A percentile compares a stretch with the other conserved stretches of the same genome.
phyloP scores from a whole-genome alignment of 2,329 filamentous ascomycete species.

The Ascochyta rabiei region DNA sequence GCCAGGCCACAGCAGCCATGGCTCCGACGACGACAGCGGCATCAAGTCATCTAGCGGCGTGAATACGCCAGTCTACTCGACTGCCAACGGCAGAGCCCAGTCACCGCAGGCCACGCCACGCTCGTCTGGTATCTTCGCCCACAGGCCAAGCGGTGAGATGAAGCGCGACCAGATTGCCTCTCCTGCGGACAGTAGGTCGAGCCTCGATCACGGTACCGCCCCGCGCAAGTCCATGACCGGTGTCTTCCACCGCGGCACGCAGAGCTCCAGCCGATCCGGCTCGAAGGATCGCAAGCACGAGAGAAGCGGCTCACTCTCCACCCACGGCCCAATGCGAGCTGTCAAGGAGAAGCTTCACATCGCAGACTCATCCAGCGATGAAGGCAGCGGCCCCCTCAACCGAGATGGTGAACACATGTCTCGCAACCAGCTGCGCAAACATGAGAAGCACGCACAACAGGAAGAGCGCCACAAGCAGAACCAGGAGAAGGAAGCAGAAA shows the following conservation, averaged over 20 bases:
- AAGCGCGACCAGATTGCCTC: constrained; percentile 38
- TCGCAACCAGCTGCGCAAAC: constrained; percentile 57
- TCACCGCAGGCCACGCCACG: constrained; percentile 36
- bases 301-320: constrained; percentile 34
- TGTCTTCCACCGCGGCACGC: constrained; percentile 46
- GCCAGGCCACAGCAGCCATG: constrained; percentile 40
- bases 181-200: constrained; percentile 39
- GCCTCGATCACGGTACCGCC: constrained; percentile 32
- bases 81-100: constrained; percentile 32
- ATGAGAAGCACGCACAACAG: constrained; percentile 52
- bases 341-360: constrained; percentile 51
- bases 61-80: constrained; percentile 30
- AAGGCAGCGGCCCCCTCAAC: constrained; percentile 51
- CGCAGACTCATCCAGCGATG: constrained; percentile 39
- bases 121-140: constrained; percentile 35
- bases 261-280: constrained; percentile 41
- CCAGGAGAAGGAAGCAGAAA: constrained; percentile 52
- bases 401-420: constrained; percentile 58
- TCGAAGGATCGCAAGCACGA: constrained; percentile 28
- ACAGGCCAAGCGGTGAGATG: constrained; percentile 43
- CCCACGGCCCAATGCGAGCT: constrained; percentile 48
- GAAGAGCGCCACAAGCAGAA: constrained; percentile 54
- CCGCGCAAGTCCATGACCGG: constrained; percentile 37
- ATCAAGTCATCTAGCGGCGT: constrained; percentile 32
- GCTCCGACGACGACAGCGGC: constrained; percentile 44